Conservation (phyloP, 2,329 filamentous ascomycete genomes). For the Fusarium pseudoanthophilum region DNA sequence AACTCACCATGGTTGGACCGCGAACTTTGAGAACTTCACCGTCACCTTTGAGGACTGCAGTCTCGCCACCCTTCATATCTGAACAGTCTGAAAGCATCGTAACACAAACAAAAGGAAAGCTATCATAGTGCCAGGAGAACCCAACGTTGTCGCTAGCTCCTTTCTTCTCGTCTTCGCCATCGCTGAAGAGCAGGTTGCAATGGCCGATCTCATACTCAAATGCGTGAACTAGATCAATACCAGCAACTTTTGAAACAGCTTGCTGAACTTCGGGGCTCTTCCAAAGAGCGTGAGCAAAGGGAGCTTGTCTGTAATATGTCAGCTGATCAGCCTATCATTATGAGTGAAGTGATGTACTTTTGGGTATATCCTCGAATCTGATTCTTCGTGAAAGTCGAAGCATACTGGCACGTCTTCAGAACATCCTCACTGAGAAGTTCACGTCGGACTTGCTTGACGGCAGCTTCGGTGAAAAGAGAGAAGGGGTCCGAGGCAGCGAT, state of each 20-base stretch:
- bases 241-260: slow-evolving; percentile 63
- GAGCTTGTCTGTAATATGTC: slow-evolving; percentile 54
- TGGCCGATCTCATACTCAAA: slow-evolving; percentile 68
- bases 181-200: slow-evolving; percentile 64
- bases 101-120: slow-evolving; percentile 77
- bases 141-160: slow-evolving; percentile 58
- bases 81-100: slow-evolving; percentile 73
- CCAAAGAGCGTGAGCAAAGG: slow-evolving; percentile 69
- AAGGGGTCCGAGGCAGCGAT: slow-evolving; percentile 74
- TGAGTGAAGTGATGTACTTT: slow-evolving; percentile 57
- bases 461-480: slow-evolving; percentile 69
- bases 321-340: background rate
- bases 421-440: slow-evolving; percentile 71
- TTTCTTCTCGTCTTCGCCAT: slow-evolving; percentile 52
- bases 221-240: slow-evolving; percentile 63
- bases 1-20: slow-evolving; percentile 67
- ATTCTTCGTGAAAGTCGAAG: slow-evolving; percentile 59
- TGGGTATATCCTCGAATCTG: slow-evolving; percentile 61
- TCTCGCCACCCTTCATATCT: slow-evolving; percentile 73
- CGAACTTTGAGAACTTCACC: slow-evolving; percentile 68
- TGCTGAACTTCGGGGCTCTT: slow-evolving; percentile 55
- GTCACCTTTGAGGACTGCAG: slow-evolving; percentile 64
- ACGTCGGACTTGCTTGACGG: slow-evolving; percentile 68
- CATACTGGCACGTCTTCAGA: slow-evolving; percentile 65
- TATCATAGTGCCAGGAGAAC: slow-evolving; percentile 70